Evolutionary conservation across 2,329 filamentous ascomycete species (phyloP).

Genomic region (Trichoderma atrobrunneum): DNA sequence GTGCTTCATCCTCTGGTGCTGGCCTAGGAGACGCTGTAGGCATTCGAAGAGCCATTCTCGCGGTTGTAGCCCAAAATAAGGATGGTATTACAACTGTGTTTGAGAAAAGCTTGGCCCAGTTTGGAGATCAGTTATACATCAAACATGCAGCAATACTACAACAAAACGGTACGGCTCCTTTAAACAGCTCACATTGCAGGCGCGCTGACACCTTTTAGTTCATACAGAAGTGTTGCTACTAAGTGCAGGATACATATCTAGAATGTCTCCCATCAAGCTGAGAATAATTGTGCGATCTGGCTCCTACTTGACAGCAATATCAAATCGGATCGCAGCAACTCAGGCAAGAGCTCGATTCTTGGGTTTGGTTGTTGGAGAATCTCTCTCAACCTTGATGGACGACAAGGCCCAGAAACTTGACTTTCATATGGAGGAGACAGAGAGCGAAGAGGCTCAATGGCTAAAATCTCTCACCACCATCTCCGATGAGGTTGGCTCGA

Average conservation of each 20-base stretch:
- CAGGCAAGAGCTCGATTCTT: conserved; percentile 75
- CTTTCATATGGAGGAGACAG: conserved; percentile 79
- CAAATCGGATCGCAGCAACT: conserved; percentile 77
- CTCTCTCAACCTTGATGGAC: conserved; percentile 60
- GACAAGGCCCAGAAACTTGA: conserved; percentile 71
- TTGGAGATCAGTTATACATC: conserved; percentile 85
- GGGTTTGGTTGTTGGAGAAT: conserved; percentile 83
- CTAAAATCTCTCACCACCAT: conserved; percentile 66
- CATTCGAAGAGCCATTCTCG: conserved; percentile 64
- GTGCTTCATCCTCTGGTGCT: conserved; percentile 61
- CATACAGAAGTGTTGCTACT: conserved; percentile 78
- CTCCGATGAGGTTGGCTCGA: conserved; percentile 60
- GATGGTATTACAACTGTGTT: conserved; percentile 55
- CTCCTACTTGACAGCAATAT: conserved; percentile 72
- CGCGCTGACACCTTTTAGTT: conserved; percentile 49
- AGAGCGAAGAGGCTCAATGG: conserved; percentile 69
- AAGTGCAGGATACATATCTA: conserved; percentile 70
- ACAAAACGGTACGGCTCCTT: conserved; percentile 71
- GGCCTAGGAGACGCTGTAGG: conserved; percentile 62
- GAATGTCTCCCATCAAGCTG: conserved; percentile 63
- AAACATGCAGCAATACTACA: conserved; percentile 79
- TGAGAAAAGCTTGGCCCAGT: conserved; percentile 67
- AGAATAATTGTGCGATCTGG: conserved; percentile 68
- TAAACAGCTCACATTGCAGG: not conserved
- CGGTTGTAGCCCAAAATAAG: conserved; percentile 52